Percentiles rank a stretch among this genome's conserved stretches.
These are phyloP conservation scores for Sporothrix schenckii DNA, from an alignment of 2,329 filamentous ascomycete genomes.

Conservation along the genomic window DNA sequence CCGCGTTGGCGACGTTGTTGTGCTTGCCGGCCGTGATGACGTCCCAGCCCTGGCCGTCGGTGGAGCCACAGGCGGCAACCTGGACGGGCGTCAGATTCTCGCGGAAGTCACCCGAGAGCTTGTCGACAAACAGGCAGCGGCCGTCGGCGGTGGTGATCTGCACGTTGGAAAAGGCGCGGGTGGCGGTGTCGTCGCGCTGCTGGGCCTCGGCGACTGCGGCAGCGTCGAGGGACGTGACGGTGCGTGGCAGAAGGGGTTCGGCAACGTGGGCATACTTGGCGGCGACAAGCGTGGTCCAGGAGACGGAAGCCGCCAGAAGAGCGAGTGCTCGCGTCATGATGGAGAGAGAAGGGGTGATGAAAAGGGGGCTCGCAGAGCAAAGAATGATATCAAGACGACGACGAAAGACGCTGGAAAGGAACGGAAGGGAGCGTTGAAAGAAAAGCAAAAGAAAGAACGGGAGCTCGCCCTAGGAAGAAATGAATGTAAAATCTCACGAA, in stretches of 20 bases:
- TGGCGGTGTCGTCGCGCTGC: conserved; percentile 49
- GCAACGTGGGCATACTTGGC: conserved; percentile 34
- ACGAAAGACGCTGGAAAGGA: conserved; percentile 32
- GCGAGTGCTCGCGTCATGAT: conserved; percentile 11
- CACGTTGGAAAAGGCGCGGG: conserved; percentile 50
- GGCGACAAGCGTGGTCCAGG: conserved; percentile 37
- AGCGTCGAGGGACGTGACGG: conserved; percentile 49
- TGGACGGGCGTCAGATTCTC: conserved; percentile 54
- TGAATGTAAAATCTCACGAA: conserved; percentile 31
- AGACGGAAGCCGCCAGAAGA: conserved; percentile 27
- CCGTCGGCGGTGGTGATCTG: conserved; percentile 51
- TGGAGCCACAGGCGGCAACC: conserved; percentile 49
- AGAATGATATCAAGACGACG: background rate
- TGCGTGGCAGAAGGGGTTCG: conserved; percentile 40
- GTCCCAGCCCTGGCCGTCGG: conserved; percentile 52
- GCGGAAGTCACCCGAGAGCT: conserved; percentile 53
- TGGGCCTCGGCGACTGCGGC: conserved; percentile 52
- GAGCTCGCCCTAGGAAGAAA: conserved; percentile 43
- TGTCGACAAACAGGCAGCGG: conserved; percentile 52
- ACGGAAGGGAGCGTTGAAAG: conserved; percentile 18
- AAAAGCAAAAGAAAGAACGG: conserved; percentile 35
- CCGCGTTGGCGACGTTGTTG: conserved; percentile 51
- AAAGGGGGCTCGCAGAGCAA: conserved; percentile 16
- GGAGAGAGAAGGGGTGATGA: background rate
- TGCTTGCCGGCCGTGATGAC: conserved; percentile 56